A percentile compares a stretch with the other conserved stretches of the same genome.
phyloP scores from a whole-genome alignment of 768 basidiomycete species.

The Leccinum subgranulosum region DNA sequence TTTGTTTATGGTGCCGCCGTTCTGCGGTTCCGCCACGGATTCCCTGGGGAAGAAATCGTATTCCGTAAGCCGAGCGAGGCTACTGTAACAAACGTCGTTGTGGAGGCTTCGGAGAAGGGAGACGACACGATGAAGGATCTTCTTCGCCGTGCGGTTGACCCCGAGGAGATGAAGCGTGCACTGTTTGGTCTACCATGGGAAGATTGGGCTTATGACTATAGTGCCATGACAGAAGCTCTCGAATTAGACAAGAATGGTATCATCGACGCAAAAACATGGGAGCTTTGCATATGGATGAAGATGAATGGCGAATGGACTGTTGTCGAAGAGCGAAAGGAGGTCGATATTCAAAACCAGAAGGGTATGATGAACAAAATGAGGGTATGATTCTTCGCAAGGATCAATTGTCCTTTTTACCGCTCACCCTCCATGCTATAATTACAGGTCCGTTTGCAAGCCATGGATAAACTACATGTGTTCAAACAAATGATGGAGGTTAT shows the following conservation, averaged over 20 bases:
- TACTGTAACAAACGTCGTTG: slow-evolving; percentile 22
- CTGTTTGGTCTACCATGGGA: slow-evolving; percentile 32
- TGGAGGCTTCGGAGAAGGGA: slow-evolving; percentile 26
- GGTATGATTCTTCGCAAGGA: slow-evolving; percentile 11
- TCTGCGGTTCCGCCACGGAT: slow-evolving; percentile 28
- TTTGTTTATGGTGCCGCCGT: slow-evolving; percentile 17
- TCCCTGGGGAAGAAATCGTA: slow-evolving; percentile 26
- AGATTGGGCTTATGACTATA: slow-evolving; percentile 32
- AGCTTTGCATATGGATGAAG: slow-evolving; percentile 34
- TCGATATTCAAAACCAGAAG: slow-evolving; percentile 14
- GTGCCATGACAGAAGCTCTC: slow-evolving; percentile 26
- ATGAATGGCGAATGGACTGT: slow-evolving; percentile 26
- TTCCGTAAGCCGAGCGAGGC: slow-evolving; percentile 31
- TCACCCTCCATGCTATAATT: background rate
- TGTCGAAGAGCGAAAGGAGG: slow-evolving; percentile 27
- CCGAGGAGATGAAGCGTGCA: slow-evolving; percentile 25
- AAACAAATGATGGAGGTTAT: slow-evolving; percentile 33
- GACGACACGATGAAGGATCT: slow-evolving; percentile 24
- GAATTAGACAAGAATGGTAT: slow-evolving; percentile 20
- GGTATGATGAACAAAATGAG: slow-evolving; percentile 31
- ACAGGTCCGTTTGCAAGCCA: slow-evolving; percentile 27
- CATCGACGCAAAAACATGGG: slow-evolving; percentile 25
- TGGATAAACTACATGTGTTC: slow-evolving; percentile 31
- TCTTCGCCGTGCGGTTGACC: slow-evolving; percentile 27
- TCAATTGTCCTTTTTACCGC: background rate